Percentiles rank a stretch among this genome's conserved stretches.
phyloP scores from a whole-genome alignment of 148 eudicot genomes.

The Mesembryanthemum crystallinum region DNA sequence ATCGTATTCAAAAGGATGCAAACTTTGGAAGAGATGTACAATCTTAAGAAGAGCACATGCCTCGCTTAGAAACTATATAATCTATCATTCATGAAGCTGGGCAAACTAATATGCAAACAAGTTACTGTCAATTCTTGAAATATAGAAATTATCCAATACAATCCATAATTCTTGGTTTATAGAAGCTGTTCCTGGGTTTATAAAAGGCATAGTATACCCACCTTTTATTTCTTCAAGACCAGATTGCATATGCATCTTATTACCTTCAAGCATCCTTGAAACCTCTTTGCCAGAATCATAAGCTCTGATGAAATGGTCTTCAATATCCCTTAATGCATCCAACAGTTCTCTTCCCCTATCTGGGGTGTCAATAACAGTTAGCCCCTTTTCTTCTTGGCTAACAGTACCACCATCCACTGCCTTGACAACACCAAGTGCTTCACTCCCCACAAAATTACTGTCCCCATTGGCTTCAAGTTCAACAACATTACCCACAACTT shows the following conservation, averaged over 20 bases:
- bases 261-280: constrained; percentile 81
- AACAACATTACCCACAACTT: constrained; percentile 5
- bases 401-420: constrained; percentile 30
- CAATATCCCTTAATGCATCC: constrained; percentile 82
- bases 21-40: not conserved
- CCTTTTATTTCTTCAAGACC: constrained; percentile 88
- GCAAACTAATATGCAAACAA: not conserved
- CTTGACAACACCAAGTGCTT: constrained; percentile 40
- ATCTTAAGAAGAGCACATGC: not conserved
- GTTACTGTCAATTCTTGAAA: not conserved
- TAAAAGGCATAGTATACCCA: not conserved
- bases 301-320: constrained; percentile 81
- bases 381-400: constrained; percentile 48
- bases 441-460: constrained; percentile 16
- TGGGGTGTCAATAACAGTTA: constrained; percentile 60
- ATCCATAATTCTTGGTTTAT: not conserved
- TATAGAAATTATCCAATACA: not conserved
- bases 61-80: not conserved
- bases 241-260: constrained; percentile 70
- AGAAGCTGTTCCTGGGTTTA: no score
- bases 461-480: constrained; percentile 6
- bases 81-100: not conserved
- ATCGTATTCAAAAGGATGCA: no score
- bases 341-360: constrained; percentile 70
- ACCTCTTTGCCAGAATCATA: constrained; percentile 78